A percentile compares a stretch with the other conserved stretches of the same genome.
Evolutionary conservation across 2,329 filamentous ascomycete genomes (phyloP).

Genomic region (Venturia effusa): DNA sequence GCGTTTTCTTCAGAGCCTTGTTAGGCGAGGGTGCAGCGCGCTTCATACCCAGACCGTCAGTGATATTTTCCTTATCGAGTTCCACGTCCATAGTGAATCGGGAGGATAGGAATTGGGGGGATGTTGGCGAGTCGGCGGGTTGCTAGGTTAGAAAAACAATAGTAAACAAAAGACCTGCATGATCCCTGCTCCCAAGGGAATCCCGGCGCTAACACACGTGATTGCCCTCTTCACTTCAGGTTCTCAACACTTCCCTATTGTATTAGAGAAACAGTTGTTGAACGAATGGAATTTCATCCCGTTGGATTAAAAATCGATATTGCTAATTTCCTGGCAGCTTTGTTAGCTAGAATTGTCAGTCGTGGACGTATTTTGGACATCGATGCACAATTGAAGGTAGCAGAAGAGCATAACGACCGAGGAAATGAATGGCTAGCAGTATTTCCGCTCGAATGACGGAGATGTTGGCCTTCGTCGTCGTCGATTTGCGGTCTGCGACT

Average conservation of each 20-base stretch:
- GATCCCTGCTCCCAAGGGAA: neutral
- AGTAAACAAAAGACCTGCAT: neutral
- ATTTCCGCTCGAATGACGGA: no score
- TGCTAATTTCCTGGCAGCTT: no score
- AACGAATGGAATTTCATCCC: no score
- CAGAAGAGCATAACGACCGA: no score
- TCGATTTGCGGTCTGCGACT: no score
- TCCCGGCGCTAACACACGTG: neutral
- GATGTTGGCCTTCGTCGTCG: no score
- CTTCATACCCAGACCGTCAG: conserved; percentile 26
- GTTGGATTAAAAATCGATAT: no score
- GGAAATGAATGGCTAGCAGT: no score
- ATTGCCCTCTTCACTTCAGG: neutral
- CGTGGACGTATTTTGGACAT: no score
- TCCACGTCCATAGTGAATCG: conserved; percentile 13
- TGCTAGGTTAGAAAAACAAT: neutral
- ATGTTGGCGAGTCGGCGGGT: neutral
- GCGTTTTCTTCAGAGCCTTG: conserved; percentile 31
- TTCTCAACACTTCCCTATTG: neutral
- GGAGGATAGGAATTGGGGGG: neutral
- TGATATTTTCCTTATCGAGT: conserved; percentile 64
- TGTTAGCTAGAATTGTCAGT: no score
- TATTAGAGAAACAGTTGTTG: no score
- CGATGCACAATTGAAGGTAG: no score
- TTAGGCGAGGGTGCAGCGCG: conserved; percentile 14